phyloP scores from a whole-genome alignment of 2,329 filamentous ascomycete genomes.

The Ophiostoma piceae region DNA sequence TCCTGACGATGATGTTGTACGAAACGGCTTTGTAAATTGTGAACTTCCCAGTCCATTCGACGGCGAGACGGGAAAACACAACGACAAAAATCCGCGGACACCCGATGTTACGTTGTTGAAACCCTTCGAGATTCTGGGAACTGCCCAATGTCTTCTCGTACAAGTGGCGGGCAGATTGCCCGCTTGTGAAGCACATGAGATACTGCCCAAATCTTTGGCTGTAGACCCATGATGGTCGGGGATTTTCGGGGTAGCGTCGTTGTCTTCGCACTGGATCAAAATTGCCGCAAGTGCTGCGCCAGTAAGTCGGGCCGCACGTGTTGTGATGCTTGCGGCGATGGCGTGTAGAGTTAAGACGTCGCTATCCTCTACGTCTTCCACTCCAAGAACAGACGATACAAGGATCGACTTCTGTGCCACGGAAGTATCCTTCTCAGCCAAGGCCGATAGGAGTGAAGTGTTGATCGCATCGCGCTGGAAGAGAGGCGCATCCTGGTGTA shows the following conservation, averaged over 20 bases:
- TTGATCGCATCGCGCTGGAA: not conserved
- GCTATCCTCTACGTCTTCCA: not conserved
- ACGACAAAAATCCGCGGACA: not conserved
- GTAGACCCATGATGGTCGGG: too few species aligned
- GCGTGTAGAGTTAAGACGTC: conserved; percentile 81
- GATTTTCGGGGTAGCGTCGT: not conserved
- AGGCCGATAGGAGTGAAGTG: not conserved
- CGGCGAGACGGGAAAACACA: not conserved
- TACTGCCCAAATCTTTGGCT: not conserved
- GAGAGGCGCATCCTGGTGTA: not conserved
- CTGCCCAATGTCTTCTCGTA: not conserved
- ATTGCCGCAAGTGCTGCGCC: conserved; percentile 83
- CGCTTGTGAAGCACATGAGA: too few species aligned
- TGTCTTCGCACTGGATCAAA: conserved; percentile 64
- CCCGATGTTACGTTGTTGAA: not conserved
- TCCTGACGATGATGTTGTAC: too few species aligned
- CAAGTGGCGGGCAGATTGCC: not conserved
- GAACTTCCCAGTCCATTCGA: too few species aligned
- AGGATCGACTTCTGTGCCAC: not conserved
- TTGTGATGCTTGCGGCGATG: conserved; percentile 75
- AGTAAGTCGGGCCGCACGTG: conserved; percentile 80
- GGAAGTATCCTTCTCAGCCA: not conserved
- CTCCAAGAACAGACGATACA: not conserved
- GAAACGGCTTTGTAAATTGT: not conserved
- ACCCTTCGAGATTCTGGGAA: not conserved